Percentiles rank a stretch among this genome's conserved stretches.
phyloP scores from a whole-genome alignment of 2,329 filamentous ascomycete species.

The Alternaria conjuncta region DNA sequence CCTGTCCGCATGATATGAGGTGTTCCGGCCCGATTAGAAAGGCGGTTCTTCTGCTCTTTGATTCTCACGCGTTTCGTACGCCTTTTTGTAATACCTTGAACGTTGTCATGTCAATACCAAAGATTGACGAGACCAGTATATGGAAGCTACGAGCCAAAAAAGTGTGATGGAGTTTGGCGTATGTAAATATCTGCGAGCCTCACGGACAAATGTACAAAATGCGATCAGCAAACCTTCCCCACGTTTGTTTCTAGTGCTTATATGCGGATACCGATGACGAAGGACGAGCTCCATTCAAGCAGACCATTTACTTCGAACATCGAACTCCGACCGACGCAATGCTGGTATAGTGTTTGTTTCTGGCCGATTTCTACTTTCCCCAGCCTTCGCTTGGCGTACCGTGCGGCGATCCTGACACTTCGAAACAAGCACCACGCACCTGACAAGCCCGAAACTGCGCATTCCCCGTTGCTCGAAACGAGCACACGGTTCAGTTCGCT shows the following conservation, averaged over 20 bases:
- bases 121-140: not conserved
- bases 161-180: slow-evolving; percentile 1
- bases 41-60: not conserved
- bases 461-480: not conserved
- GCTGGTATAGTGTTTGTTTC: not conserved
- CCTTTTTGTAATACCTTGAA: slow-evolving; percentile 1
- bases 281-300: not conserved
- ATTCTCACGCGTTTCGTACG: not conserved
- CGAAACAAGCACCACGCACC: not conserved
- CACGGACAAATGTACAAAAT: not conserved
- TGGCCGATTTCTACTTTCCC: not conserved
- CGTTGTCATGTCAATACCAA: not conserved
- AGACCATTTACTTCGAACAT: not conserved
- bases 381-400: not conserved
- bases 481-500: not conserved
- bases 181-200: not conserved
- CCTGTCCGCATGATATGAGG: slow-evolving; percentile 7
- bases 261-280: not conserved
- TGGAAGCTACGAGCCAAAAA: not conserved
- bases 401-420: not conserved
- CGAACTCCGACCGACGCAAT: not conserved
- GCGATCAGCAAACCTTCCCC: not conserved
- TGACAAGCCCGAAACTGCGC: not conserved
- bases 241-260: not conserved
- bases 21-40: slow-evolving; percentile 9